Conservation (phyloP, 768 basidiomycete genomes). For the Rhizopogon vulgaris region DNA sequence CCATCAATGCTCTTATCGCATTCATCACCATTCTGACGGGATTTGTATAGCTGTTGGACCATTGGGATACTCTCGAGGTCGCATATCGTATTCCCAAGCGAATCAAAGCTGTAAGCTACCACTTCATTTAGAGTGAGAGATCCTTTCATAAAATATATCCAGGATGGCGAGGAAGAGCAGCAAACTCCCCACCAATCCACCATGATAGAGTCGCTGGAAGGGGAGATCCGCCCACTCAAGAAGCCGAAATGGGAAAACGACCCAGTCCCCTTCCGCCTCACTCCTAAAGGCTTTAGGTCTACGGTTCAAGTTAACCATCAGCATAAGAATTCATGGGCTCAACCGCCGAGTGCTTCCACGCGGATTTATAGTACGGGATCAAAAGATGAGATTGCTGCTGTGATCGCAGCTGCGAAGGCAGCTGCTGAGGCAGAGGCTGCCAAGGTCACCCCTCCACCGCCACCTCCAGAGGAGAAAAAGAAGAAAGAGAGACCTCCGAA, state of each 20-base stretch:
- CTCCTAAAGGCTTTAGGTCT: not conserved
- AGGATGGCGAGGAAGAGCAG: conserved; percentile 28
- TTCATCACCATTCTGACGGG: not conserved
- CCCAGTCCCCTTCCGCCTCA: conserved; percentile 11
- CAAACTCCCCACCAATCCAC: conserved; percentile 8
- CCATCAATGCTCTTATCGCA: conserved; percentile 5
- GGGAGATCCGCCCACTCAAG: conserved; percentile 25
- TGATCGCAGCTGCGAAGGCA: conserved; percentile 32
- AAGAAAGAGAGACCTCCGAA: conserved; percentile 24
- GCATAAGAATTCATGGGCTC: too few species aligned
- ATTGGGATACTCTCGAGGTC: conserved; percentile 75
- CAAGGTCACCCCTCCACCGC: conserved; percentile 4
- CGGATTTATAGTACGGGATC: not conserved
- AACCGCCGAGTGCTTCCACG: too few species aligned
- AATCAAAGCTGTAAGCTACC: conserved; percentile 31
- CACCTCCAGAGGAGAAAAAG: conserved; percentile 11
- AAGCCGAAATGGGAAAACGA: conserved; percentile 26
- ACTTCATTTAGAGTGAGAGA: not conserved
- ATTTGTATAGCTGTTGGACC: conserved; percentile 54
- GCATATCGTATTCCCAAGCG: conserved; percentile 86
- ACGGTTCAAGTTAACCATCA: not conserved
- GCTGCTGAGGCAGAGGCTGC: conserved; percentile 18
- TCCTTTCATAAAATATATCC: not conserved
- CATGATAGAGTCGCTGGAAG: conserved; percentile 14
- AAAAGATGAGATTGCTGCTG: conserved; percentile 28